These are phyloP conservation scores for Hyaloperonospora brassicae DNA, from an alignment of 352 stramenopile species.

Conservation along the genomic window DNA sequence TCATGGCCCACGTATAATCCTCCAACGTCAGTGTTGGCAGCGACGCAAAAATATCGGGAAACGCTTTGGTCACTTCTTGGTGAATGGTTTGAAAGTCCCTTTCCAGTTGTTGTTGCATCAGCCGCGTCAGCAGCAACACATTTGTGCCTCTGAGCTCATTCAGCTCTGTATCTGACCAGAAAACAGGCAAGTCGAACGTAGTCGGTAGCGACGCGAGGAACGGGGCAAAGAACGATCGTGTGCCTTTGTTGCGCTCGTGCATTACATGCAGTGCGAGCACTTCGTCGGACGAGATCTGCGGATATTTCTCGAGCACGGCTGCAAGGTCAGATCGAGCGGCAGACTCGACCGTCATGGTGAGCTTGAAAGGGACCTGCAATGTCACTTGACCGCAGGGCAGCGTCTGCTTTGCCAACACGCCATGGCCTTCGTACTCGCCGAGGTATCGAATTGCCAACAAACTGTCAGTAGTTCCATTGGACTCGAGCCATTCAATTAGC, in stretches of 20 bases:
- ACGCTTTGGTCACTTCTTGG: conserved; percentile 32
- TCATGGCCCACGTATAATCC: conserved; percentile 71
- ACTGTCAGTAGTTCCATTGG: conserved; percentile 21
- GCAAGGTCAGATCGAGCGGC: conserved; percentile 35
- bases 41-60: conserved; percentile 36
- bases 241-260: conserved; percentile 44
- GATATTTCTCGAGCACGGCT: conserved; percentile 30
- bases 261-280: conserved; percentile 53
- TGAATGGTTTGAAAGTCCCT: conserved; percentile 58
- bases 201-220: conserved; percentile 48
- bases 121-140: conserved; percentile 42
- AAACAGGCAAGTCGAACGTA: conserved; percentile 51
- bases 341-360: conserved; percentile 47
- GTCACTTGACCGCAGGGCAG: conserved; percentile 34
- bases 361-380: conserved; percentile 39
- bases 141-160: conserved; percentile 44
- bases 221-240: conserved; percentile 38
- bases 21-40: conserved; percentile 27
- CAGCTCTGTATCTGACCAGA: conserved; percentile 42
- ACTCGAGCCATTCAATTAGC: conserved; percentile 35
- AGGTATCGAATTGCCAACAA: conserved; percentile 40
- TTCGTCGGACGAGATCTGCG: conserved; percentile 39
- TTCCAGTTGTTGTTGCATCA: conserved; percentile 58
- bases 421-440: conserved; percentile 34
- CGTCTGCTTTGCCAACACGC: conserved; percentile 37